These are phyloP conservation scores for Xerocomus brunneocitrinus DNA, from an alignment of 768 basidiomycete species.

Conservation along the genomic window DNA sequence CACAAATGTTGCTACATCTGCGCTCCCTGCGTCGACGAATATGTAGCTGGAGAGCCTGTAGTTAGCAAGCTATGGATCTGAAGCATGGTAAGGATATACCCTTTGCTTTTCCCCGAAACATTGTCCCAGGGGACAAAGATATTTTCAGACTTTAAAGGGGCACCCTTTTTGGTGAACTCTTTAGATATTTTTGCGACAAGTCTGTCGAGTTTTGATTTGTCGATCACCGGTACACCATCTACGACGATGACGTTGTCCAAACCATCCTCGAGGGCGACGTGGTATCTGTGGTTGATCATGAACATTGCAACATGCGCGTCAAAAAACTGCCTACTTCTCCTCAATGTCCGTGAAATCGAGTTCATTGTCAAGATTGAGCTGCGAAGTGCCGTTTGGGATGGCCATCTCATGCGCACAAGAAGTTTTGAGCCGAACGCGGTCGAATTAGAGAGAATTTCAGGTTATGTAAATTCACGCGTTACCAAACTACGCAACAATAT, in stretches of 20 bases:
- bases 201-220: slow-evolving; percentile 77
- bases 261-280: slow-evolving; percentile 76
- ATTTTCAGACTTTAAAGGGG: slow-evolving; percentile 67
- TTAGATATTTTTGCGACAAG: slow-evolving; percentile 78
- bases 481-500: neutral
- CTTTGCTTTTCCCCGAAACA: slow-evolving; percentile 79
- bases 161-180: slow-evolving; percentile 79
- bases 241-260: slow-evolving; percentile 91
- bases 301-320: slow-evolving; percentile 1
- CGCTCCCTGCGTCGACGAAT: slow-evolving; percentile 74
- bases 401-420: slow-evolving; percentile 40
- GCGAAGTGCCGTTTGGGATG: slow-evolving; percentile 31
- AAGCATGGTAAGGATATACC: slow-evolving; percentile 46
- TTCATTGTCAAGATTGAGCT: slow-evolving; percentile 47
- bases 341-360: slow-evolving; percentile 91
- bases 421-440: slow-evolving; percentile 2
- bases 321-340: slow-evolving; percentile 53
- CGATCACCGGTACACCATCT: slow-evolving; percentile 89
- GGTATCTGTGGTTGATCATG: slow-evolving; percentile 55
- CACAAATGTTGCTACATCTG: slow-evolving; percentile 67
- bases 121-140: slow-evolving; percentile 90
- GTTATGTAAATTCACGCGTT: neutral
- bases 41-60: slow-evolving; percentile 50
- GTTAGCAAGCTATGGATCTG: slow-evolving; percentile 1
- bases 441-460: neutral